These are phyloP conservation scores for Neopestalotiopsis clavispora DNA, from an alignment of 2,329 filamentous ascomycete genomes.

Conservation along the genomic window DNA sequence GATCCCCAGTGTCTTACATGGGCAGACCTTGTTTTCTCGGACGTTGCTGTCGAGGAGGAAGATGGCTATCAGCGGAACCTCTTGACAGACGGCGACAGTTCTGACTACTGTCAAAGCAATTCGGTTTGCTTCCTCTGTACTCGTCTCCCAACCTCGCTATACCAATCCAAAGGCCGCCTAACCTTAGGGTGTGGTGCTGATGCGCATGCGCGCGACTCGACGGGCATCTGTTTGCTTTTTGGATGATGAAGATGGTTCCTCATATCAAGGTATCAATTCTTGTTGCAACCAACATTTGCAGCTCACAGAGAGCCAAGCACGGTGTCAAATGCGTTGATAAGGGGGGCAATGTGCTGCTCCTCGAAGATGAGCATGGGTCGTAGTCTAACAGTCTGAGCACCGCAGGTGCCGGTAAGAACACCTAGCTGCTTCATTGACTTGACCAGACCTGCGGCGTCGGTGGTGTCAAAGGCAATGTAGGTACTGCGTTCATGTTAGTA, in stretches of 20 bases:
- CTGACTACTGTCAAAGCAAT: not conserved
- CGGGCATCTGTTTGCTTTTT: not conserved
- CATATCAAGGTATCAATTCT: not conserved
- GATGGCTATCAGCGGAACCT: not conserved
- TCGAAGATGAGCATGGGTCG: constrained; percentile 92
- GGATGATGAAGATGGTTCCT: not conserved
- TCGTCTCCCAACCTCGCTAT: not conserved
- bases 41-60: not conserved
- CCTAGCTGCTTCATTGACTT: constrained; percentile 75
- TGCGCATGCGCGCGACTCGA: not conserved
- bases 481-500: constrained; percentile 47
- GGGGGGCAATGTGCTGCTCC: constrained; percentile 65
- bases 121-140: not conserved
- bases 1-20: too few species aligned
- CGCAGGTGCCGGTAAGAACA: constrained; percentile 86
- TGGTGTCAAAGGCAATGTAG: constrained; percentile 89
- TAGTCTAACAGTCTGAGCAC: constrained; percentile 74
- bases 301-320: not conserved
- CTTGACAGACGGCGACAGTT: not conserved
- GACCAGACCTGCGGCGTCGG: constrained; percentile 77
- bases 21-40: too few species aligned
- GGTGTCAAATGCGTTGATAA: constrained; percentile 2
- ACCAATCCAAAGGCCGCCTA: not conserved
- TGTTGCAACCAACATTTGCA: not conserved
- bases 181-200: not conserved